Evolutionary conservation across 352 stramenopile species (phyloP).

Genomic region (Pythium phragmitis): DNA sequence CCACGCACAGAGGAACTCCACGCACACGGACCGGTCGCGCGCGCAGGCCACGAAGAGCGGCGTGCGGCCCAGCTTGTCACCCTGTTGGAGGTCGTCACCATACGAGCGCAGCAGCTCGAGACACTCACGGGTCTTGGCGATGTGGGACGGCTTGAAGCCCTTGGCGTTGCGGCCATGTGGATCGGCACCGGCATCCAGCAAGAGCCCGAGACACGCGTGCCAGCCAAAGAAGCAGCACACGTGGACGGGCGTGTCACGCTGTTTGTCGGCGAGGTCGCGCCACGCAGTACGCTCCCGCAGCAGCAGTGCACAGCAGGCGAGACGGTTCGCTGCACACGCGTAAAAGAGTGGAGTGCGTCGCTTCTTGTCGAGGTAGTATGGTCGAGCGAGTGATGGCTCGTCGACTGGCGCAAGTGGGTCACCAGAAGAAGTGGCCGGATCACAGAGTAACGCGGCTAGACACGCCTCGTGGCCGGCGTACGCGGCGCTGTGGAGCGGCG

Average conservation of each 20-base stretch:
- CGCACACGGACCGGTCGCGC: conserved; percentile 45
- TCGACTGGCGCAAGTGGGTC: too few relatives aligned
- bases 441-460: conserved; percentile 32
- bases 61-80: conserved; percentile 60
- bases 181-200: conserved; percentile 54
- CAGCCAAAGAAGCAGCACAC: conserved; percentile 73
- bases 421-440: not conserved
- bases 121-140: conserved; percentile 52
- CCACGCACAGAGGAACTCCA: conserved; percentile 63
- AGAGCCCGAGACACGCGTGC: conserved; percentile 43
- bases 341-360: conserved; percentile 69
- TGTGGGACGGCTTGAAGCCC: conserved; percentile 65
- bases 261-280: conserved; percentile 52
- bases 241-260: conserved; percentile 67
- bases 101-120: conserved; percentile 52
- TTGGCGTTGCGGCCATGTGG: conserved; percentile 66
- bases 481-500: conserved; percentile 49
- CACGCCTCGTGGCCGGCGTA: conserved; percentile 50
- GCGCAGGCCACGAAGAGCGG: conserved; percentile 67
- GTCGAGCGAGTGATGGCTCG: not conserved
- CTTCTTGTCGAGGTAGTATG: conserved; percentile 50
- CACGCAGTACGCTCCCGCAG: conserved; percentile 37
- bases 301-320: conserved; percentile 49
- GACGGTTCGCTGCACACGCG: conserved; percentile 46
- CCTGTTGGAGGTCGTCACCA: conserved; percentile 62